These are phyloP conservation scores for Candida ipomoeae DNA, from an alignment of 805 yeast species.

Conservation along the genomic window DNA sequence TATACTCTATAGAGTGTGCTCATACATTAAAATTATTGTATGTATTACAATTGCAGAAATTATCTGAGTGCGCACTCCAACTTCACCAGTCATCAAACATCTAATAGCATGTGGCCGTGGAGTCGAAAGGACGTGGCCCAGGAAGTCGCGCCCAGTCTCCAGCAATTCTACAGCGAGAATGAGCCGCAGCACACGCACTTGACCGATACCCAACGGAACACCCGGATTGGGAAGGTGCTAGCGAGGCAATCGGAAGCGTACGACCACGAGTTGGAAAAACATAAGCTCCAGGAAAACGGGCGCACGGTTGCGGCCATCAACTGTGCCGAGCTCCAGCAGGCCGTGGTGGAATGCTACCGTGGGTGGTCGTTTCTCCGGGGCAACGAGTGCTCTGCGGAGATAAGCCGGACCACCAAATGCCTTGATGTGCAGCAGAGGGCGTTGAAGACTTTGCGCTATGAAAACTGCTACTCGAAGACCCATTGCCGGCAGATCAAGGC, in stretches of 20 bases:
- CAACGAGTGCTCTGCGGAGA: constrained; percentile 30
- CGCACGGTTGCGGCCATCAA: constrained; percentile 29
- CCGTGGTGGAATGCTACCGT: constrained; percentile 34
- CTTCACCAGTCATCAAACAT: neutral
- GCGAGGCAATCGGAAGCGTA: constrained; percentile 15
- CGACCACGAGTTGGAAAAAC: constrained; percentile 26
- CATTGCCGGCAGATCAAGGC: constrained; percentile 37
- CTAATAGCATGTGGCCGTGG: constrained; percentile 12
- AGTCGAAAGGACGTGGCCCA: neutral
- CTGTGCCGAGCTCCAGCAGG: constrained; percentile 38
- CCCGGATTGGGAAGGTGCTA: constrained; percentile 25
- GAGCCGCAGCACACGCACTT: constrained; percentile 23
- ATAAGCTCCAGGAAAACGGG: constrained; percentile 26
- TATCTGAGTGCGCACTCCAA: neutral
- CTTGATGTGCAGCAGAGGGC: constrained; percentile 34
- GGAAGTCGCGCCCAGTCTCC: constrained; percentile 32
- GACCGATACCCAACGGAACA: constrained; percentile 21
- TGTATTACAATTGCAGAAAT: too few relatives aligned
- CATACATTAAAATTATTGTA: too few relatives aligned
- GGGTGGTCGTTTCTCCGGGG: constrained; percentile 27
- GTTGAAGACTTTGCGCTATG: constrained; percentile 30
- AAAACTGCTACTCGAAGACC: constrained; percentile 30
- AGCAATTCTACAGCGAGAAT: constrained; percentile 27
- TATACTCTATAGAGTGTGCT: too few relatives aligned
- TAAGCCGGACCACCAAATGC: constrained; percentile 26